A percentile compares a stretch with the other conserved stretches of the same genome.
Conservation (phyloP, 345 rosid genomes). For the Salix caprea region DNA sequence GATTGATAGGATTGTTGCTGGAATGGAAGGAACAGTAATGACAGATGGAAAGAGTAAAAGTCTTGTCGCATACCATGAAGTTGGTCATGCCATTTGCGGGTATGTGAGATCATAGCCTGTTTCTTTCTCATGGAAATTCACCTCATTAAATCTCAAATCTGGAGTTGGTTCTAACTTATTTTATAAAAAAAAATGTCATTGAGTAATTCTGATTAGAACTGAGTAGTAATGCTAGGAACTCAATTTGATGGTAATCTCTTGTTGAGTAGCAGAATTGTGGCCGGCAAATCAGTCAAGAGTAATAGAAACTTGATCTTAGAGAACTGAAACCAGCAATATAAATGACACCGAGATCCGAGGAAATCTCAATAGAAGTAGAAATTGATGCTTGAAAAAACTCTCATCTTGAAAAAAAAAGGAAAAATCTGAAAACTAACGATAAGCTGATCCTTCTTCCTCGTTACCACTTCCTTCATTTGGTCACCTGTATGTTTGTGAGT, state of each 20-base stretch:
- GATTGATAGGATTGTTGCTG: slow-evolving; percentile 96
- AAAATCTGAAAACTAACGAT: neutral
- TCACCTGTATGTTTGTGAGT: neutral
- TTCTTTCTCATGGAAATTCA: neutral
- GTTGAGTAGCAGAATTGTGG: neutral
- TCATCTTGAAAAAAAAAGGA: neutral
- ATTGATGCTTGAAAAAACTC: neutral
- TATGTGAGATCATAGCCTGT: slow-evolving; percentile 31
- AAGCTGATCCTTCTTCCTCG: neutral
- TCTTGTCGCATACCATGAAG: slow-evolving; percentile 96
- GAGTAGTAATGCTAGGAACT: neutral
- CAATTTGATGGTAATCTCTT: neutral
- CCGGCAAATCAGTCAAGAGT: neutral
- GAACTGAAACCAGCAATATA: neutral
- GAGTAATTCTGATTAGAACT: neutral
- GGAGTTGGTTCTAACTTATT: neutral
- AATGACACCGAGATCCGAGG: neutral
- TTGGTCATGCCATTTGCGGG: slow-evolving; percentile 97
- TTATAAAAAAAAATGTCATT: neutral
- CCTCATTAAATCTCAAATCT: neutral
- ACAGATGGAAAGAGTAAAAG: slow-evolving; percentile 96
- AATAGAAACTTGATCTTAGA: neutral
- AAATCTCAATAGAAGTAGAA: neutral
- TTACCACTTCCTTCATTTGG: neutral
- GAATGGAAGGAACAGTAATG: slow-evolving; percentile 99